Conservation (phyloP, 2,329 filamentous ascomycete genomes). For the Exophiala sp. region DNA sequence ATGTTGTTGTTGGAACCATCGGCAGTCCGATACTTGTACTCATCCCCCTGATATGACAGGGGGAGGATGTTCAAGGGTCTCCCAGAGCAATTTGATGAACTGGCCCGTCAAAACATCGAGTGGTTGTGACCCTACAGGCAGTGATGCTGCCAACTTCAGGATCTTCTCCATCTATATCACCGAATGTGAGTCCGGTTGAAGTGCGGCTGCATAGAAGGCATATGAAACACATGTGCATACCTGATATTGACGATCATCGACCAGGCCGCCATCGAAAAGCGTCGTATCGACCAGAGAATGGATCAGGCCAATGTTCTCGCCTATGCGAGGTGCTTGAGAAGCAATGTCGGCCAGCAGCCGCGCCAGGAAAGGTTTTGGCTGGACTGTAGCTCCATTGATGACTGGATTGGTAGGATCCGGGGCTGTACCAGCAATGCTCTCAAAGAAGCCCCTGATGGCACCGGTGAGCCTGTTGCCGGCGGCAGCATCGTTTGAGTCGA, state of each 20-base stretch:
- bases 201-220: background rate
- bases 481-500: conserved; percentile 4
- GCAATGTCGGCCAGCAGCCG: conserved; percentile 24
- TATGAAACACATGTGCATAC: conserved; percentile 3
- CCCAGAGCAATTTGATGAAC: conserved; percentile 32
- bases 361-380: conserved; percentile 19
- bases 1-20: conserved; percentile 44
- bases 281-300: conserved; percentile 27
- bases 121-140: conserved; percentile 28
- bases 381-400: conserved; percentile 25
- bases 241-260: conserved; percentile 29
- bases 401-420: conserved; percentile 28
- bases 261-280: conserved; percentile 27
- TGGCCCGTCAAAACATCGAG: conserved; percentile 28
- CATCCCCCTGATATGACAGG: conserved; percentile 32
- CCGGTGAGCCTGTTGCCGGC: conserved; percentile 11
- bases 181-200: background rate
- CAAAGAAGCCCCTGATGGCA: conserved; percentile 20
- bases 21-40: conserved; percentile 32
- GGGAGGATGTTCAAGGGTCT: conserved; percentile 34
- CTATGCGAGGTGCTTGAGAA: conserved; percentile 26
- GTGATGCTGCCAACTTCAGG: conserved; percentile 27
- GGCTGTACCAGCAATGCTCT: conserved; percentile 20
- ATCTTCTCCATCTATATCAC: conserved; percentile 27
- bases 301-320: conserved; percentile 25